A percentile compares a stretch with the other conserved stretches of the same genome.
Evolutionary conservation across 257 asterid genomes (phyloP).

Genomic region (Linderniella brevidens): DNA sequence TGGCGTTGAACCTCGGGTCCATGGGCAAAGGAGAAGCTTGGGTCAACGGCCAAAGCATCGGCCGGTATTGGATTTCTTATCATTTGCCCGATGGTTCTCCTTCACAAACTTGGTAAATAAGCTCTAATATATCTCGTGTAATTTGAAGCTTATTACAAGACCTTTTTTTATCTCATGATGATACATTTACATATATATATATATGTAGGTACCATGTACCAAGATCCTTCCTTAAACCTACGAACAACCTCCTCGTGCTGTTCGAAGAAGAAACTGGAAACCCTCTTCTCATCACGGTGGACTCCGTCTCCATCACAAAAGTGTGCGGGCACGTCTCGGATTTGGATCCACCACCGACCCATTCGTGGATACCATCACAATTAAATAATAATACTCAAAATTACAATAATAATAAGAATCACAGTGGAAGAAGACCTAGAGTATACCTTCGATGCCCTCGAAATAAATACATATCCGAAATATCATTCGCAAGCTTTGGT

Average conservation of each 20-base stretch:
- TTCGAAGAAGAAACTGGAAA: slow-evolving; percentile 74
- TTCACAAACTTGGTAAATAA: slow-evolving; percentile 73
- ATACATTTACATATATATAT: background rate
- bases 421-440: slow-evolving; percentile 16
- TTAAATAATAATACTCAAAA: slow-evolving; percentile 5
- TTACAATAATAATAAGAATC: slow-evolving; percentile 2
- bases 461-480: slow-evolving; percentile 13
- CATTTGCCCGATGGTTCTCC: slow-evolving; percentile 40
- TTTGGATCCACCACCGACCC: slow-evolving; percentile 18
- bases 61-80: slow-evolving; percentile 76
- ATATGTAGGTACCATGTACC: slow-evolving; percentile 61
- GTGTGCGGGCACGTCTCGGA: slow-evolving; percentile 29
- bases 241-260: slow-evolving; percentile 37
- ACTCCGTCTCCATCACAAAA: slow-evolving; percentile 35
- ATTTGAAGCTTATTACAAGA: background rate
- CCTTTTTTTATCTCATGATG: background rate
- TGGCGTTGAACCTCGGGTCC: slow-evolving; percentile 59
- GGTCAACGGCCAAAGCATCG: slow-evolving; percentile 71
- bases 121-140: slow-evolving; percentile 5
- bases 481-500: slow-evolving; percentile 30
- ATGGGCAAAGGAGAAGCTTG: slow-evolving; percentile 92
- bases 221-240: slow-evolving; percentile 60
- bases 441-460: slow-evolving; percentile 32
- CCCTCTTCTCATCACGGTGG: slow-evolving; percentile 47
- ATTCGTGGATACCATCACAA: slow-evolving; percentile 10